Base-by-base conservation (phyloP, 148 eudicot genomes). In the Amaranthus cruentus region DNA sequence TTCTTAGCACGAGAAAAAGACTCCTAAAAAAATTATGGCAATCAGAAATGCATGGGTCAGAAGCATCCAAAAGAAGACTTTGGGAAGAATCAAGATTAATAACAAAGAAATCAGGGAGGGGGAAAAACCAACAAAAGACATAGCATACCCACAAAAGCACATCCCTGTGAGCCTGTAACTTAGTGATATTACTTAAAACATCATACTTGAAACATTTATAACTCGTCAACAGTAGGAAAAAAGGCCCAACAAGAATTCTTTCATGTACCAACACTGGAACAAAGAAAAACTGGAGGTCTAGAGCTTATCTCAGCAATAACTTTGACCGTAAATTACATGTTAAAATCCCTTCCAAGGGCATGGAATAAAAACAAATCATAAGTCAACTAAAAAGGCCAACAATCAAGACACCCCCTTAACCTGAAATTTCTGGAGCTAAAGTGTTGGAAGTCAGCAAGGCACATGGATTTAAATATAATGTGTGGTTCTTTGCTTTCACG, bases 1-100 rank as follows among this genome's bases (percentile, higher is more conserved):
- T 89, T 95, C 88, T 95, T 95, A 53, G 98, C 98, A 78, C 88
- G 85, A 5, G 77, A 64, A 85, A 89, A 95, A 68, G 98, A 95
- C 77, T 91, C 98, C 98, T 95, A 83, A 70, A 74, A 81, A 11
- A 38, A 47, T 51, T 55, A 71, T 70, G 7, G 11, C 48, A 72
- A 67, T 68, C 51, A 72, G 52, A 77, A 49, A 65, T 75, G 63
- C 48, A 47, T 71, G 10, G 44, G 9, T 62, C 7, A 7, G 9
- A 6, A 76, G 63, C 44, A 7, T 5, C 49, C 8, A 15, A 2
- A 55, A 38, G 15, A 12, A 55, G 5, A 51, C 5, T 14, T 18
- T 7, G n/a, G 7, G 62, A 60, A 28, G 28, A 21, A 55, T 3
- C 55, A 9, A 66, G 10, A 66, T 11, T n/a, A 15, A 14, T 77